phyloP scores from a whole-genome alignment of 495 filamentous ascomycete species.

The Penicillium dipodomyicola region DNA sequence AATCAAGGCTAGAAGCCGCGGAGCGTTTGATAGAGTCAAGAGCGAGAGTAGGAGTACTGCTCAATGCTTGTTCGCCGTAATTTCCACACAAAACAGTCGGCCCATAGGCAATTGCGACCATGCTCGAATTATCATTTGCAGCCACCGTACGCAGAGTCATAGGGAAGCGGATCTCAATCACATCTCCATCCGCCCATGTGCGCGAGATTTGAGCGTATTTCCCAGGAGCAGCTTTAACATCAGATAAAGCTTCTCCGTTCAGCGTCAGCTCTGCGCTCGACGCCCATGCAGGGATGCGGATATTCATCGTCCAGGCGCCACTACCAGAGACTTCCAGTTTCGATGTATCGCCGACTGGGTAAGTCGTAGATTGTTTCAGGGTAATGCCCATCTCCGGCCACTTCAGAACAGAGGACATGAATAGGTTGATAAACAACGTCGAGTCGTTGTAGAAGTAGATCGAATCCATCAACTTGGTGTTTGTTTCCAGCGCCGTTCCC shows the following conservation, averaged over 20 bases:
- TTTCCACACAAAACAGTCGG: background rate
- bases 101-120: background rate
- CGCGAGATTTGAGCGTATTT: background rate
- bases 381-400: conserved; percentile 1
- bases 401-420: conserved; percentile 1
- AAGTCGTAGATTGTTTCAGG: background rate
- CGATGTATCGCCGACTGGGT: conserved; percentile 1
- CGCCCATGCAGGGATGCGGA: conserved; percentile 3
- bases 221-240: background rate
- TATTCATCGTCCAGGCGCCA: background rate
- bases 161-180: background rate
- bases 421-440: conserved; percentile 1
- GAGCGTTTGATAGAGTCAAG: conserved; percentile 4
- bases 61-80: background rate
- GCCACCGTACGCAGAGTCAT: background rate
- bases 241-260: background rate
- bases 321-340: background rate
- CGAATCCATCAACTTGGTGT: conserved; percentile 6
- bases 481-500: background rate
- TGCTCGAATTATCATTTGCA: background rate
- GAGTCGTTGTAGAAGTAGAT: conserved; percentile 1
- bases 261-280: background rate
- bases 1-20: background rate
- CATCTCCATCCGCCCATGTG: background rate
- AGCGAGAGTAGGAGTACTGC: background rate